phyloP scores from a whole-genome alignment of 148 eudicot genomes.

The Polygonum aviculare region DNA sequence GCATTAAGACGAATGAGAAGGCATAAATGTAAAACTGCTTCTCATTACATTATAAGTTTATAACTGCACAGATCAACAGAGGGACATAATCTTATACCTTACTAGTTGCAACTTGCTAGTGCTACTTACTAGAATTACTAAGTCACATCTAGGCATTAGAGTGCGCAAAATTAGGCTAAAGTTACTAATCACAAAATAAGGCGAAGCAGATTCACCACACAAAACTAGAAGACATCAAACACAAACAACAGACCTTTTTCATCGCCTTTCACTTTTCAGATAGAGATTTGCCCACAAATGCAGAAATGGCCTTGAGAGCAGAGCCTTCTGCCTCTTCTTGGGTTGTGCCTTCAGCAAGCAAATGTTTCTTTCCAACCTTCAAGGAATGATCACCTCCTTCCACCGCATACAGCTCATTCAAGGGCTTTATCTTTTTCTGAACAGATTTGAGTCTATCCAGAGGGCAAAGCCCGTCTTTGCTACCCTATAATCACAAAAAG shows the following conservation, averaged over 20 bases:
- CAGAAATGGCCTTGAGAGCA: constrained; percentile 51
- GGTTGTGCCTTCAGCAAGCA: constrained; percentile 32
- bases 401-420: constrained; percentile 47
- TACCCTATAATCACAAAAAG: constrained; percentile 31
- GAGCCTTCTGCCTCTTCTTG: constrained; percentile 57
- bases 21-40: background rate
- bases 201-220: background rate
- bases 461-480: constrained; percentile 76
- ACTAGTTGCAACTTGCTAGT: background rate
- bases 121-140: background rate
- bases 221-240: background rate
- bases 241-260: background rate
- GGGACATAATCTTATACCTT: background rate
- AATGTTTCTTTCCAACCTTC: constrained; percentile 62
- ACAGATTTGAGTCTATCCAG: constrained; percentile 55
- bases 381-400: constrained; percentile 91
- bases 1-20: background rate
- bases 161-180: background rate
- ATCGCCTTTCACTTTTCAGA: background rate
- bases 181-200: background rate
- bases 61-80: background rate
- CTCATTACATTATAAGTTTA: background rate
- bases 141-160: background rate
- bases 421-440: constrained; percentile 37
- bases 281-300: constrained; percentile 26